phyloP scores from a whole-genome alignment of 73 alveolate species.

The Tetrahymena thermophila region DNA sequence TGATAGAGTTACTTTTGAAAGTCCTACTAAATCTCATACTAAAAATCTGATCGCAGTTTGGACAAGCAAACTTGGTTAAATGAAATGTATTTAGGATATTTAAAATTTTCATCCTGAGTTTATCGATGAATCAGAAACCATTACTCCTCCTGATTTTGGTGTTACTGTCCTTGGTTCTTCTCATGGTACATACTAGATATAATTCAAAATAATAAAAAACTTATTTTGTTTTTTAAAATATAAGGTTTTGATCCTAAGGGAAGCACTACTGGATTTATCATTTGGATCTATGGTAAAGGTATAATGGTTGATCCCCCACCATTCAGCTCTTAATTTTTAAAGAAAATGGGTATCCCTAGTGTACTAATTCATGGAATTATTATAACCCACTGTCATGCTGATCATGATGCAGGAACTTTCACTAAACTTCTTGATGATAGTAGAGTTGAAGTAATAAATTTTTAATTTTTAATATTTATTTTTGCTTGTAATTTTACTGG shows the following conservation, averaged over 20 bases:
- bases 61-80: not conserved
- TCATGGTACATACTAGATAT: not conserved
- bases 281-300: slow-evolving; percentile 46
- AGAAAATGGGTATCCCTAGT: slow-evolving; percentile 45
- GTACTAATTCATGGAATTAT: slow-evolving; percentile 27
- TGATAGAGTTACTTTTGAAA: slow-evolving; percentile 20
- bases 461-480: not conserved
- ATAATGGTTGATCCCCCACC: slow-evolving; percentile 50
- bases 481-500: too few species aligned
- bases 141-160: slow-evolving; percentile 38
- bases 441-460: slow-evolving; percentile 22
- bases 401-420: slow-evolving; percentile 48
- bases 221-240: not conserved
- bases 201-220: not conserved
- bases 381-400: slow-evolving; percentile 44
- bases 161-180: slow-evolving; percentile 35
- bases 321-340: slow-evolving; percentile 21
- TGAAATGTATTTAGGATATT: slow-evolving; percentile 5
- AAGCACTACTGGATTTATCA: slow-evolving; percentile 33
- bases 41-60: slow-evolving; percentile 1
- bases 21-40: slow-evolving; percentile 11
- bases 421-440: slow-evolving; percentile 26
- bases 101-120: slow-evolving; percentile 1
- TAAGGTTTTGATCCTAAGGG: slow-evolving; percentile 48
- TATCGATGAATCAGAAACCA: not conserved